Conservation (phyloP, 371 early-diverging fungal species). For the Rhizopus microsporus region DNA sequence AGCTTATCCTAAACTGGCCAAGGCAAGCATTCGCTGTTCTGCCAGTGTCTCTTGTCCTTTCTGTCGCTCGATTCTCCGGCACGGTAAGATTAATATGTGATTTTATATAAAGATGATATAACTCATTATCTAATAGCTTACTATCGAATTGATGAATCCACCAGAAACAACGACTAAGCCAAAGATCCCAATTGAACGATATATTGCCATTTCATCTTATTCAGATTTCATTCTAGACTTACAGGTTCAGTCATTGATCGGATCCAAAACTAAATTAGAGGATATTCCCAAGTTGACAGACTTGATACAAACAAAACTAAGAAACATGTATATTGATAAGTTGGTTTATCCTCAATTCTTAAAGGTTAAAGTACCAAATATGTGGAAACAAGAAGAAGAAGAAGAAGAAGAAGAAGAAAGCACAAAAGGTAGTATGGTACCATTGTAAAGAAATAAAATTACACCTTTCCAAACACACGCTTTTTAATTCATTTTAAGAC, state of each 20-base stretch:
- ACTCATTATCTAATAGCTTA: conserved; percentile 24
- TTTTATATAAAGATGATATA: background rate
- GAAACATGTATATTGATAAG: conserved; percentile 69
- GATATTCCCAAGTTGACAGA: conserved; percentile 90
- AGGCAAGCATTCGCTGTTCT: conserved; percentile 82
- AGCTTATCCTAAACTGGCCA: conserved; percentile 90
- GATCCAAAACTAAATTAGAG: conserved; percentile 91
- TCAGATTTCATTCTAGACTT: conserved; percentile 84
- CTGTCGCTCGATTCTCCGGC: conserved; percentile 85
- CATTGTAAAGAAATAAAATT: too few relatives aligned
- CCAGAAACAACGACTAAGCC: conserved; percentile 44
- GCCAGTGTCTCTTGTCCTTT: conserved; percentile 83
- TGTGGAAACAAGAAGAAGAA: conserved; percentile 37
- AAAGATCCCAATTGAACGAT: conserved; percentile 50
- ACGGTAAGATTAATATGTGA: conserved; percentile 55
- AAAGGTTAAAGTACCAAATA: conserved; percentile 50
- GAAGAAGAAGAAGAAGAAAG: conserved; percentile 8
- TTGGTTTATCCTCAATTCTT: conserved; percentile 65
- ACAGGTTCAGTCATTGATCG: conserved; percentile 84
- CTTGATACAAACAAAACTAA: conserved; percentile 73
- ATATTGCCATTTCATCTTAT: conserved; percentile 62
- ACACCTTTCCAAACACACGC: too few relatives aligned
- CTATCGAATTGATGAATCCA: conserved; percentile 49
- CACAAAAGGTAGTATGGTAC: too few relatives aligned
- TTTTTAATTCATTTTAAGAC: too few relatives aligned